Evolutionary conservation across 352 stramenopile species (phyloP).

Genomic region (Pythium grandisporangium): DNA sequence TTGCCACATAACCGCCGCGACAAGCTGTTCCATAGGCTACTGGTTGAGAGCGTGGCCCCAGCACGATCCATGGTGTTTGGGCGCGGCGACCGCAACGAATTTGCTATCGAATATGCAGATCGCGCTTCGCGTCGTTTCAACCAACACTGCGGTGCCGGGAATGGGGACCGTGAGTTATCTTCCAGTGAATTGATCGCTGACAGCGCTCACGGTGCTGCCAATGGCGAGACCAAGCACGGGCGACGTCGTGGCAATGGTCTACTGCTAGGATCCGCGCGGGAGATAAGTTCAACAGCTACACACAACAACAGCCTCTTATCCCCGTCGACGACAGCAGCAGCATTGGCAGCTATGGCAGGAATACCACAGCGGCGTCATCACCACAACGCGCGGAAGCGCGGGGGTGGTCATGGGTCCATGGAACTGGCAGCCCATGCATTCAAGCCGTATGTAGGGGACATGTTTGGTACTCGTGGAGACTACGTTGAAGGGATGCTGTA

Average conservation of each 20-base stretch:
- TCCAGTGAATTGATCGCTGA: neutral
- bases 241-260: neutral
- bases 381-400: constrained; percentile 39
- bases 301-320: too few species aligned
- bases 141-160: too few species aligned
- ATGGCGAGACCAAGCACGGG: neutral
- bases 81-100: constrained; percentile 49
- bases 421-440: constrained; percentile 27
- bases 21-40: constrained; percentile 19
- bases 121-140: constrained; percentile 18
- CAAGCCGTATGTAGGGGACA: constrained; percentile 61
- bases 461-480: constrained; percentile 70
- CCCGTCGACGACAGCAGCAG: neutral
- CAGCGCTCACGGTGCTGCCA: neutral
- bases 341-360: too few species aligned
- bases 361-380: too few species aligned
- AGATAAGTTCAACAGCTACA: too few species aligned
- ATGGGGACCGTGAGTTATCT: too few species aligned
- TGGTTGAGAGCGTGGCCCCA: constrained; percentile 27
- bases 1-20: constrained; percentile 13
- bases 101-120: constrained; percentile 54
- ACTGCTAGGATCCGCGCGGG: neutral
- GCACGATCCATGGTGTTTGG: too few species aligned
- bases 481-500: constrained; percentile 85
- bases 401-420: constrained; percentile 13